These are phyloP conservation scores for Phanerochaete sordida DNA, from an alignment of 768 basidiomycete genomes.

Conservation along the genomic window DNA sequence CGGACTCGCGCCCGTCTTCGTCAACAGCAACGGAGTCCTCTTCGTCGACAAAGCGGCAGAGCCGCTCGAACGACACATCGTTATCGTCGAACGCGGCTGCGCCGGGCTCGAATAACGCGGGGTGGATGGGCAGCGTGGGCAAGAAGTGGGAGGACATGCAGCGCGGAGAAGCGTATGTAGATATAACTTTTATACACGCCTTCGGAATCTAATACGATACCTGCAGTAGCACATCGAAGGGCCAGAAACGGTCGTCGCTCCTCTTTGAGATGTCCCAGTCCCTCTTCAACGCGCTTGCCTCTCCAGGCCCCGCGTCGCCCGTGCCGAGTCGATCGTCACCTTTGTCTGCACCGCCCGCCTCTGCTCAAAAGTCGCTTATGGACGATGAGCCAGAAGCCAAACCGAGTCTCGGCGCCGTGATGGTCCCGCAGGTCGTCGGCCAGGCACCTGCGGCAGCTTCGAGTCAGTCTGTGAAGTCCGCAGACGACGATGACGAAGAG, in stretches of 20 bases:
- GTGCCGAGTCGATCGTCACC: conserved; percentile 22
- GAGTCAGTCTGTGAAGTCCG: conserved; percentile 1
- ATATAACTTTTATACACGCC: neutral
- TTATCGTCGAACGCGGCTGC: neutral
- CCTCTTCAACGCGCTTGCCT: conserved; percentile 44
- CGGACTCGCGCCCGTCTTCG: neutral
- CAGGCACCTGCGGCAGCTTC: conserved; percentile 20
- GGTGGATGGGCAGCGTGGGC: conserved; percentile 39
- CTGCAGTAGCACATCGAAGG: conserved; percentile 53
- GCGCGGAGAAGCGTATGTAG: conserved; percentile 49
- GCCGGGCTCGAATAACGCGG: neutral
- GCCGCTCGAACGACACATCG: neutral
- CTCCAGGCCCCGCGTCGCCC: conserved; percentile 28
- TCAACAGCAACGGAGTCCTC: neutral
- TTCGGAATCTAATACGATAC: neutral
- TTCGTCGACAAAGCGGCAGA: neutral
- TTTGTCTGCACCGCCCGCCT: conserved; percentile 18
- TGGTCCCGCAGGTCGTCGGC: conserved; percentile 28
- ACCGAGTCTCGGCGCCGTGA: conserved; percentile 26
- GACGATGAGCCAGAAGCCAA: conserved; percentile 36
- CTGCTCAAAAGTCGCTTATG: conserved; percentile 30
- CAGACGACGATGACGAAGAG: conserved; percentile 45
- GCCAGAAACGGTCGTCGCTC: conserved; percentile 64
- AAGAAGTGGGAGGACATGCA: conserved; percentile 60
- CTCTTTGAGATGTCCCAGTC: conserved; percentile 63